A percentile compares a stretch with the other conserved stretches of the same genome.
Evolutionary conservation across 805 yeast genomes (phyloP).

Genomic region (Wickerhamiella alocasiicola): DNA sequence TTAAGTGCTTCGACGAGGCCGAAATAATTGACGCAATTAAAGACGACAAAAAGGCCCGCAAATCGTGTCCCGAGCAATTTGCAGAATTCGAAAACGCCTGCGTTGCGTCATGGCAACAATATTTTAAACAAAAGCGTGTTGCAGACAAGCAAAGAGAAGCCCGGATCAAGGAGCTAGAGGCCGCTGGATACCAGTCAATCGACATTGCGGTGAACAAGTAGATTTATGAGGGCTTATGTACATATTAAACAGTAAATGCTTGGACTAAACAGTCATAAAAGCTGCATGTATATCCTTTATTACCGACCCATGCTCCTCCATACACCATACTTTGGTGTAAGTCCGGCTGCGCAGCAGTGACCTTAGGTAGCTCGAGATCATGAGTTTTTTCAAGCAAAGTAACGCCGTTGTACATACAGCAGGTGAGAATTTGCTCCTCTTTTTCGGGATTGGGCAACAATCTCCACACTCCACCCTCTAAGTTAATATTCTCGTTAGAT

Average conservation of each 20-base stretch:
- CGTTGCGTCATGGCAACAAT: conserved; percentile 76
- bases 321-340: conserved; percentile 82
- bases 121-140: conserved; percentile 81
- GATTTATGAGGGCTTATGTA: neutral
- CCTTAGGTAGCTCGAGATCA: conserved; percentile 6
- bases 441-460: conserved; percentile 46
- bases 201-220: conserved; percentile 12
- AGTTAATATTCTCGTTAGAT: conserved; percentile 32
- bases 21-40: conserved; percentile 53
- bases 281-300: conserved; percentile 65
- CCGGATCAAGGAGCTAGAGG: conserved; percentile 58
- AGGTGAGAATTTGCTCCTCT: conserved; percentile 39
- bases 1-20: conserved; percentile 58
- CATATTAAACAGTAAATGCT: conserved; percentile 2
- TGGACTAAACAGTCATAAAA: conserved; percentile 81
- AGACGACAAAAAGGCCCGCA: conserved; percentile 34
- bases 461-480: conserved; percentile 97
- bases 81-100: conserved; percentile 59
- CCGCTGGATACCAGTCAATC: conserved; percentile 36
- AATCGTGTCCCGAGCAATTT: conserved; percentile 46
- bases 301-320: conserved; percentile 77
- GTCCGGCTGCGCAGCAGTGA: conserved; percentile 16
- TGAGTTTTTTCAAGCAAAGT: conserved; percentile 37
- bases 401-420: conserved; percentile 97
- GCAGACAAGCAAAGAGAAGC: conserved; percentile 59